These are phyloP conservation scores for Ilyonectria mors-panacis DNA, from an alignment of 2,329 filamentous ascomycete species.

Conservation along the genomic window DNA sequence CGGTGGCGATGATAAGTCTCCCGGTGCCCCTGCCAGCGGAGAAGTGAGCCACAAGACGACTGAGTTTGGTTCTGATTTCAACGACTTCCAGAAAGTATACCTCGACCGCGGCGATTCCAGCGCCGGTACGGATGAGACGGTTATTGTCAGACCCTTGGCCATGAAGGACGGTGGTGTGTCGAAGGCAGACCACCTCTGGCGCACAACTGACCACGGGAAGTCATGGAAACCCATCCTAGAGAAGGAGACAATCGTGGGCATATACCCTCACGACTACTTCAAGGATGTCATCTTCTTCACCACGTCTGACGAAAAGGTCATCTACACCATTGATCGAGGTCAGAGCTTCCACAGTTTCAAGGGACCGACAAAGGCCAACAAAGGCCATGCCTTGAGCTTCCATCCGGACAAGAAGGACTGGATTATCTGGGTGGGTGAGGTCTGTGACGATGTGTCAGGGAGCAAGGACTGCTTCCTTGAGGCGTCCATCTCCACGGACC, in stretches of 20 bases:
- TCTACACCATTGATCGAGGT: conserved; percentile 87
- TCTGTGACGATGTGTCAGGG: conserved; percentile 71
- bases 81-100: conserved; percentile 74
- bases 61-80: conserved; percentile 72
- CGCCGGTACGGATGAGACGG: conserved; percentile 78
- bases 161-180: conserved; percentile 46
- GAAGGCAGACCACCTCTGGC: conserved; percentile 70
- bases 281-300: conserved; percentile 91
- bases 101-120: conserved; percentile 82
- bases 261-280: conserved; percentile 85
- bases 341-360: conserved; percentile 81
- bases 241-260: conserved; percentile 76
- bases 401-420: conserved; percentile 90
- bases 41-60: conserved; percentile 74
- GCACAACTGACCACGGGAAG: conserved; percentile 91
- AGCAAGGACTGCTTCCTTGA: conserved; percentile 76
- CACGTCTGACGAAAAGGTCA: conserved; percentile 72
- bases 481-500: conserved; percentile 84
- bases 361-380: conserved; percentile 70
- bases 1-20: conserved; percentile 46
- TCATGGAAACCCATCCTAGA: conserved; percentile 81
- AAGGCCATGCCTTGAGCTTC: conserved; percentile 74
- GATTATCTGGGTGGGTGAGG: conserved; percentile 89
- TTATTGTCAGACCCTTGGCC: conserved; percentile 68
- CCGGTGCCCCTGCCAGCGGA: conserved; percentile 72